These are phyloP conservation scores for Trichoderma gamsii DNA, from an alignment of 495 filamentous ascomycete genomes.

Conservation along the genomic window DNA sequence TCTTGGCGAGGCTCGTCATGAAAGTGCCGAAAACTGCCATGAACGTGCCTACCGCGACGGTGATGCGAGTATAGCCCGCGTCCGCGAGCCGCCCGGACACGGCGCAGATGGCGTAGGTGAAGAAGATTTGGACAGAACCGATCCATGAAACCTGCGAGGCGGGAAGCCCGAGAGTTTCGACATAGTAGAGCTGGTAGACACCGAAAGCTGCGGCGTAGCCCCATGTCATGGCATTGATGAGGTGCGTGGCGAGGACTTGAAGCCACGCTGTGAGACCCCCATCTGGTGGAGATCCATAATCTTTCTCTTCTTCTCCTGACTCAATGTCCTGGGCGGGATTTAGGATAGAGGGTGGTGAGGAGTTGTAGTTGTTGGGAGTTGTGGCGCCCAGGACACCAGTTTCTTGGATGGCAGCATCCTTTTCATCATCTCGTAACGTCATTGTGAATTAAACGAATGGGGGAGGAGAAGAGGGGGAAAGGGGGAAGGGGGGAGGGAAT, in stretches of 20 bases:
- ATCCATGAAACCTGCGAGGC: constrained; percentile 41
- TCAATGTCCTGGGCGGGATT: not conserved
- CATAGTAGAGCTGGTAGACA: constrained; percentile 43
- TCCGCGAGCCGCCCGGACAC: constrained; percentile 38
- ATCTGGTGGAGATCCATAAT: constrained; percentile 28
- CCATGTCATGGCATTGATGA: constrained; percentile 39
- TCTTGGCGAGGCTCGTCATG: constrained; percentile 34
- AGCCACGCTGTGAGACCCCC: constrained; percentile 38
- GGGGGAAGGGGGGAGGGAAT: not conserved
- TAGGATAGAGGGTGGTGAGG: not conserved
- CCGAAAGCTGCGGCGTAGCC: constrained; percentile 40
- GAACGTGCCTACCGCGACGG: constrained; percentile 30
- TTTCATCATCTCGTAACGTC: constrained; percentile 9
- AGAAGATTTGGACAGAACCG: constrained; percentile 40
- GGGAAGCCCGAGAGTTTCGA: constrained; percentile 36
- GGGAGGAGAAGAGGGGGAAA: not conserved
- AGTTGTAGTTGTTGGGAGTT: not conserved
- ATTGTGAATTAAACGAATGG: not conserved
- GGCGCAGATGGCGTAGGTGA: constrained; percentile 35
- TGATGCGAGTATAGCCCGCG: constrained; percentile 35
- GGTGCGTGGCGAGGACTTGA: constrained; percentile 35
- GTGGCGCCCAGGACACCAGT: not conserved
- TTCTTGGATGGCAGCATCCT: not conserved
- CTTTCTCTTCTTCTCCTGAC: constrained; percentile 14
- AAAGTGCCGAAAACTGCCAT: constrained; percentile 38